These are phyloP conservation scores for Viola pubescens DNA, from an alignment of 441 rosid species.

Conservation along the genomic window DNA sequence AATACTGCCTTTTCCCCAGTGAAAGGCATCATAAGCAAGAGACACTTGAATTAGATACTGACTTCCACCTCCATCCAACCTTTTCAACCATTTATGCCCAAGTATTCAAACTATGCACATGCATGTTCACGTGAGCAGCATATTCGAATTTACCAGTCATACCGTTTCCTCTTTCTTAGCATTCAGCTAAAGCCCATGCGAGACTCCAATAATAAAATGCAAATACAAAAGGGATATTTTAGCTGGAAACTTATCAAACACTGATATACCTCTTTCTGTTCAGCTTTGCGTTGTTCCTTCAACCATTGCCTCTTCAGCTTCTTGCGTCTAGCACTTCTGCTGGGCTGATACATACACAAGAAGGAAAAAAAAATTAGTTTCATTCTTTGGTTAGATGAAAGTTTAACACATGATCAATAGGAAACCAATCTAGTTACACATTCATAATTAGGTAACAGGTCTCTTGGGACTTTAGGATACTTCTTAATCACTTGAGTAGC, in stretches of 20 bases:
- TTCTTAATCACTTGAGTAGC: background rate
- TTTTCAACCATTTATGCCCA: background rate
- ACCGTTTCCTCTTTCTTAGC: background rate
- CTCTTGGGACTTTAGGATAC: background rate
- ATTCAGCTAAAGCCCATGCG: background rate
- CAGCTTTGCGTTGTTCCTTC: conserved; percentile 51
- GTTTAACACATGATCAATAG: conserved; percentile 7
- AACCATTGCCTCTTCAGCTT: conserved; percentile 71
- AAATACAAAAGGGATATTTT: background rate
- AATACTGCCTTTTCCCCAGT: conserved; percentile 4
- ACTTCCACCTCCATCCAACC: background rate
- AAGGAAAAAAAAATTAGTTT: conserved; percentile 1
- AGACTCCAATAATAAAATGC: background rate
- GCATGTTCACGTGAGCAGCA: background rate
- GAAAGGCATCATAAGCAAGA: background rate
- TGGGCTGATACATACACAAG: conserved; percentile 39
- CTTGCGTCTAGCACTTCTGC: conserved; percentile 93
- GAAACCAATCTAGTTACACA: background rate
- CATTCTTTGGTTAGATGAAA: conserved; percentile 4
- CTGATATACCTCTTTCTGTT: conserved; percentile 49
- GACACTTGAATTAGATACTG: background rate
- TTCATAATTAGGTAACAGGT: background rate
- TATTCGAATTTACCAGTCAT: background rate
- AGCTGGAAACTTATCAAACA: background rate
- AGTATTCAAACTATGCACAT: background rate